phyloP scores from a whole-genome alignment of 495 filamentous ascomycete genomes.

The Halenospora varia region DNA sequence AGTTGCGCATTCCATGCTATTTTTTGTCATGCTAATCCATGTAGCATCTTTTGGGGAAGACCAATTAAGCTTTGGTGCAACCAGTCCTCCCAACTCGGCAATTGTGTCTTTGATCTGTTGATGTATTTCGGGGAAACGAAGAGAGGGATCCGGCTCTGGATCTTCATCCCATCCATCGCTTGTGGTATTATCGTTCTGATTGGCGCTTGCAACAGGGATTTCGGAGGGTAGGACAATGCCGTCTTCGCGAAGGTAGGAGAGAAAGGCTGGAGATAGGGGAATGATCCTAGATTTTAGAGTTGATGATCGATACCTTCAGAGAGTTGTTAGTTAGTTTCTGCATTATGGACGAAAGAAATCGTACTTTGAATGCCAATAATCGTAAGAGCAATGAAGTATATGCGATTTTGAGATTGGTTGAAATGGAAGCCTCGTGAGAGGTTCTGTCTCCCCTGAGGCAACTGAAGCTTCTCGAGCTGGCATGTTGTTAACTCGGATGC shows the following conservation, averaged over 20 bases:
- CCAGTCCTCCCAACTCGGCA: slow-evolving; percentile 71
- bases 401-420: slow-evolving; percentile 78
- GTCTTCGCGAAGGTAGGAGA: slow-evolving; percentile 86
- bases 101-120: slow-evolving; percentile 70
- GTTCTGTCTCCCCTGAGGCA: slow-evolving; percentile 10
- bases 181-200: slow-evolving; percentile 25
- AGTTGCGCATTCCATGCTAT: slow-evolving; percentile 81
- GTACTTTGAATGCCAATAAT: slow-evolving; percentile 79
- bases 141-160: slow-evolving; percentile 30
- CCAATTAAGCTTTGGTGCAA: slow-evolving; percentile 94
- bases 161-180: slow-evolving; percentile 39
- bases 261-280: slow-evolving; percentile 67
- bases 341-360: slow-evolving; percentile 22
- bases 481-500: slow-evolving; percentile 14
- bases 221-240: slow-evolving; percentile 68
- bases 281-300: slow-evolving; percentile 83
- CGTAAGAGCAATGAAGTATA: slow-evolving; percentile 91
- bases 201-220: slow-evolving; percentile 15
- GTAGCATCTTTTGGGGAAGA: slow-evolving; percentile 93
- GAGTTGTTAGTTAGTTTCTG: slow-evolving; percentile 4
- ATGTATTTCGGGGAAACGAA: slow-evolving; percentile 67
- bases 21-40: slow-evolving; percentile 84
- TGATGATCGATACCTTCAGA: slow-evolving; percentile 61
- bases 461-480: slow-evolving; percentile 12
- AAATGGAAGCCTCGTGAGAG: slow-evolving; percentile 57